Evolutionary conservation across 495 filamentous ascomycete genomes (phyloP).

Genomic region (Hyphodiscus hymeniophilus): DNA sequence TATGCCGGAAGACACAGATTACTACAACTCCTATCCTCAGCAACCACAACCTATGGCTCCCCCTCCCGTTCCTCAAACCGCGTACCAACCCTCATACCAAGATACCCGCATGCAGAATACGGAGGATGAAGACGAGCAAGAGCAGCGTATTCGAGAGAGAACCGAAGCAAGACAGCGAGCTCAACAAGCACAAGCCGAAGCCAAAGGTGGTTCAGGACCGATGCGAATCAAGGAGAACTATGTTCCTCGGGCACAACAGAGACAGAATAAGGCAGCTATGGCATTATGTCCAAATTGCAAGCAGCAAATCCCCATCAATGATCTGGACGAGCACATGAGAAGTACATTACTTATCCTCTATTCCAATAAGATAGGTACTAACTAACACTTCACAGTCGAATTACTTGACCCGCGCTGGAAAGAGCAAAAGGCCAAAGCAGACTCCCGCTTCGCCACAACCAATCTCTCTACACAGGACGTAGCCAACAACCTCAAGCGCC

Average conservation of each 20-base stretch:
- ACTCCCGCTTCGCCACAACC: constrained; percentile 74
- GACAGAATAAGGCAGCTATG: constrained; percentile 52
- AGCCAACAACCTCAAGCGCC: constrained; percentile 90
- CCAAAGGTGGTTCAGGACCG: constrained; percentile 57
- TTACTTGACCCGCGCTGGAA: constrained; percentile 94
- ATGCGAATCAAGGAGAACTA: constrained; percentile 95
- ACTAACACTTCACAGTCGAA: constrained; percentile 48
- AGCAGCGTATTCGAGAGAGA: constrained; percentile 57
- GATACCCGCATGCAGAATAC: constrained; percentile 23
- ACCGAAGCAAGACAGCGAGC: constrained; percentile 61
- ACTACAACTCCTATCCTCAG: constrained; percentile 46
- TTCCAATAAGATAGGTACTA: constrained; percentile 1
- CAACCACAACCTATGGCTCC: constrained; percentile 27
- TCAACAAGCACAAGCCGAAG: constrained; percentile 70
- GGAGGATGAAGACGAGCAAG: constrained; percentile 56
- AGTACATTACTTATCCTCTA: constrained; percentile 38
- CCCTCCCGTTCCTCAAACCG: constrained; percentile 18
- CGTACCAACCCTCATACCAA: constrained; percentile 21
- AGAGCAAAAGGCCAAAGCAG: constrained; percentile 83
- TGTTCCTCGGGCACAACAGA: constrained; percentile 72
- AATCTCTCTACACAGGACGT: constrained; percentile 83
- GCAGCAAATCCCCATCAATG: constrained; percentile 75
- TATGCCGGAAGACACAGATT: constrained; percentile 74
- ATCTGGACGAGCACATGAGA: constrained; percentile 89
- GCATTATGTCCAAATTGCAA: constrained; percentile 92